phyloP scores from a whole-genome alignment of 805 yeast species.

The Starmerella geochares region DNA sequence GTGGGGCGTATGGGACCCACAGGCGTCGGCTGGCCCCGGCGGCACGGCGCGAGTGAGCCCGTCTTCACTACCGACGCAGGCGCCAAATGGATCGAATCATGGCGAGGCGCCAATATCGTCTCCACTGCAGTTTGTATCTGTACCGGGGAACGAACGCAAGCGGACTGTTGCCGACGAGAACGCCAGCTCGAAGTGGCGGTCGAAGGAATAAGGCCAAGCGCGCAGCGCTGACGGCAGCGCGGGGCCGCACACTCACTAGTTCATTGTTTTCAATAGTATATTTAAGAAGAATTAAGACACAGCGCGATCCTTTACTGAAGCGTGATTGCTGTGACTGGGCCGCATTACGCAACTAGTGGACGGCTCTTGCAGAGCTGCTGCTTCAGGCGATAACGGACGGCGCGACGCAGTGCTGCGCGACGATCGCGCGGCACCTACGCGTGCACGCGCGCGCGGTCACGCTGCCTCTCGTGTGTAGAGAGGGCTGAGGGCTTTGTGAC shows the following conservation, averaged over 20 bases:
- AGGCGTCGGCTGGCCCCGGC: conserved; percentile 13
- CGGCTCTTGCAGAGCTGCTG: too few relatives aligned
- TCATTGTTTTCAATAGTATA: not conserved
- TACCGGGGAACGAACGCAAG: conserved; percentile 1
- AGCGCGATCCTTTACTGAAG: too few relatives aligned
- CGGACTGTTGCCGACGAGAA: conserved; percentile 1
- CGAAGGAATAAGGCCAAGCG: conserved; percentile 1
- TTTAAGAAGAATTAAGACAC: too few relatives aligned
- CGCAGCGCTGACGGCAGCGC: too few relatives aligned
- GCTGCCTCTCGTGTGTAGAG: too few relatives aligned
- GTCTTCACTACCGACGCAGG: not conserved
- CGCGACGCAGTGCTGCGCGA: too few relatives aligned
- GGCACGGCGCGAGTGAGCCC: conserved; percentile 12
- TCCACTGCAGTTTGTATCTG: conserved; percentile 1
- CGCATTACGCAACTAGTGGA: too few relatives aligned
- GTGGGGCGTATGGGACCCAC: conserved; percentile 36
- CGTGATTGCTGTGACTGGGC: too few relatives aligned
- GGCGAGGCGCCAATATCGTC: not conserved
- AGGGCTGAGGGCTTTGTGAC: conserved; percentile 6
- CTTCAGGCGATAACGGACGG: too few relatives aligned
- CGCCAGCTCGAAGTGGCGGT: not conserved
- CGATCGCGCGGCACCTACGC: too few relatives aligned
- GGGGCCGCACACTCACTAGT: too few relatives aligned
- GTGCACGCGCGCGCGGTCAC: too few relatives aligned
- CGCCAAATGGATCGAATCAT: not conserved